Base-by-base conservation (phyloP, 805 yeast species). In the Saccharomycopsis oosterbeekiorum region DNA sequence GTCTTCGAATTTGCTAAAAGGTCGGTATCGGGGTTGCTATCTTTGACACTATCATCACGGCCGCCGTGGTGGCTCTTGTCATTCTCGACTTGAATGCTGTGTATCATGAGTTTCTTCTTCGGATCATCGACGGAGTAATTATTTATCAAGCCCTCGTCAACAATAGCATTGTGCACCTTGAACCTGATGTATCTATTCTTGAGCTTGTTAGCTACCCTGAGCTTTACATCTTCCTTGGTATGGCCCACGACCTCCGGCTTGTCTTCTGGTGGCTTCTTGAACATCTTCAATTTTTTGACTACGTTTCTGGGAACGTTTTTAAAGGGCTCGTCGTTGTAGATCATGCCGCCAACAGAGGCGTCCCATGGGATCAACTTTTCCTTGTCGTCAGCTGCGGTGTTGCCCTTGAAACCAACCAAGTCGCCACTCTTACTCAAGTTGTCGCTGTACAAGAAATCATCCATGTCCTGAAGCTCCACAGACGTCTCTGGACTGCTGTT, bases 131-230 rank as follows among this genome's bases (percentile, higher is more conserved):
- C 21, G 10, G 34, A 9, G 40, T 62, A 61, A 34, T 62, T 58
- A 50, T 64, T 67, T 50, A 65, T 65, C 6, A 72, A 51, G 55
- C 69, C 70, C 54, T 71, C 75, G 58, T 70, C 70, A 5, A 73
- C 69, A 54, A 66, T 67, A 1, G 71, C 62, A 60, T 68, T 71
- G 60, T 73, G 74, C 12, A 73, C 71, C 59, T 67, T 70, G 67
- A 73, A 65, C 15, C 63, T 66, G 4, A 72, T 69, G 64, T 90
- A 78, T 71, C 84, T 89, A 53, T 82, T 83, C 78, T 81, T 85
- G 9, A 47, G 24, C 53, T 47, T 47, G 14, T 47, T 26, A 21
- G 53, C 53, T 78, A 89, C 81, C 75, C 88, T 81, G 82, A 84
- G 84, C 14, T 10, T 40, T 15, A 9, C 75, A 84, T 80, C 71